Evolutionary conservation across 805 yeast species (phyloP), one percentile per base, ranked within the genome.

Genomic region (Barnettozyma pratensis): DNA sequence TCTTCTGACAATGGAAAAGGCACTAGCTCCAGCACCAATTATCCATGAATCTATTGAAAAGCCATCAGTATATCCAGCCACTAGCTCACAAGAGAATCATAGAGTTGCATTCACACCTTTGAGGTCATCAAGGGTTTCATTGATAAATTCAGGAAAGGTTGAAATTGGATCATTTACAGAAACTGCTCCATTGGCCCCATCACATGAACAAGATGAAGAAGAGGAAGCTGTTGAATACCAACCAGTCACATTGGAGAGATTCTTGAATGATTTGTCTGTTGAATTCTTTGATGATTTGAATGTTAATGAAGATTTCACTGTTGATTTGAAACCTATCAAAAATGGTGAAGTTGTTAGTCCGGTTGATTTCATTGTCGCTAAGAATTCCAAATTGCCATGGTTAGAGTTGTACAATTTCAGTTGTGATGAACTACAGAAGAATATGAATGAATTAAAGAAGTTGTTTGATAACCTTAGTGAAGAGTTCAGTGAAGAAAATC

Each of bases 281-380:
- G 63, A 59, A 32, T 62, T 62, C 42, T 62, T 58, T 45, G 65
- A 60, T 46, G 56, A 50, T 34, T 46, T 62, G 46, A 54, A 60
- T 29, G 44, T 62, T 39, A 51, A 55, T 41, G 62, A 59, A 4
- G 58, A 59, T 35, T 53, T 53, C 27, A 54, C 61, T 1, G 44
- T 52, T 4, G 55, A 50, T 28, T 47, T 61, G 14, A 45, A 53
- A 34, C 50, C 48, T 6, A 10, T 49, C 2, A 14, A 44, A 4
- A 43, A 47, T 3, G 27, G 40, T 4, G 39, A 50, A 4, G 10
- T 37, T 0, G 41, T 51, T 3, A 25, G 40, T 4, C 42, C 46
- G 6, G 30, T 54, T 28, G 63, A 60, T 29, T 61, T 46, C 40
- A 49, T 53, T 7, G 49, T 57, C 25, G 61, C 64, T 4, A 57